phyloP scores from a whole-genome alignment of 495 filamentous ascomycete species.

The Penicillium lagena region DNA sequence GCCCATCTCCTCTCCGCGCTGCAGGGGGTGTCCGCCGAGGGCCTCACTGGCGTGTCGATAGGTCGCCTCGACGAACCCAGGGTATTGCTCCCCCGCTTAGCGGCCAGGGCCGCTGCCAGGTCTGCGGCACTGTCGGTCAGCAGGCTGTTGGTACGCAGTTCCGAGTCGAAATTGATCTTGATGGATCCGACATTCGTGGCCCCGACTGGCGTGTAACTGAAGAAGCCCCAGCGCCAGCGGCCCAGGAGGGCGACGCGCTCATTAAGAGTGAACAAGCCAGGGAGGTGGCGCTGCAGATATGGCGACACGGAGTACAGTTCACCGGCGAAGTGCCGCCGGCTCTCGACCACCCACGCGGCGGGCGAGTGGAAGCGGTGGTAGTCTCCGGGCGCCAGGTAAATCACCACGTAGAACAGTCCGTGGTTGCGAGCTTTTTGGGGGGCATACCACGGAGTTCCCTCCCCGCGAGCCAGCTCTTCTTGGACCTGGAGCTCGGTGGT shows the following conservation, averaged over 20 bases:
- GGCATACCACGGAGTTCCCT: conserved; percentile 68
- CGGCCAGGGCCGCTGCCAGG: conserved; percentile 69
- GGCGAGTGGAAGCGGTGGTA: conserved; percentile 99
- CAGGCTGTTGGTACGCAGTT: conserved; percentile 87
- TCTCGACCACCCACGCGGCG: conserved; percentile 86
- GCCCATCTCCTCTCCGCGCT: conserved; percentile 92
- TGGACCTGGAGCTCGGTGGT: conserved; percentile 73
- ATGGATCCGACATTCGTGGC: conserved; percentile 99
- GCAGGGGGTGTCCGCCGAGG: conserved; percentile 74
- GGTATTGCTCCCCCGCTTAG: conserved; percentile 71
- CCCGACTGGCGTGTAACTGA: conserved; percentile 90
- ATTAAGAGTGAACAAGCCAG: conserved; percentile 92
- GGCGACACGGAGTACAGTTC: conserved; percentile 94
- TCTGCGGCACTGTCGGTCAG: conserved; percentile 86
- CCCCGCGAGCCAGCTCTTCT: conserved; percentile 71
- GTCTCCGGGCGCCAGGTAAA: conserved; percentile 97
- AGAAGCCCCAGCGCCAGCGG: conserved; percentile 96
- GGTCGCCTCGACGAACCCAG: conserved; percentile 84
- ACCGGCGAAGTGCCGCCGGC: conserved; percentile 89
- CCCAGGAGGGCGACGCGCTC: conserved; percentile 92
- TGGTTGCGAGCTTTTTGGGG: conserved; percentile 52
- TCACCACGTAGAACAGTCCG: conserved; percentile 86
- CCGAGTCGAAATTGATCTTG: conserved; percentile 93
- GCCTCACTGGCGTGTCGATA: conserved; percentile 73
- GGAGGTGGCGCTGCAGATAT: conserved; percentile 84